These are phyloP conservation scores for Colletotrichum zoysiae DNA, from an alignment of 2,329 filamentous ascomycete genomes.

Conservation along the genomic window DNA sequence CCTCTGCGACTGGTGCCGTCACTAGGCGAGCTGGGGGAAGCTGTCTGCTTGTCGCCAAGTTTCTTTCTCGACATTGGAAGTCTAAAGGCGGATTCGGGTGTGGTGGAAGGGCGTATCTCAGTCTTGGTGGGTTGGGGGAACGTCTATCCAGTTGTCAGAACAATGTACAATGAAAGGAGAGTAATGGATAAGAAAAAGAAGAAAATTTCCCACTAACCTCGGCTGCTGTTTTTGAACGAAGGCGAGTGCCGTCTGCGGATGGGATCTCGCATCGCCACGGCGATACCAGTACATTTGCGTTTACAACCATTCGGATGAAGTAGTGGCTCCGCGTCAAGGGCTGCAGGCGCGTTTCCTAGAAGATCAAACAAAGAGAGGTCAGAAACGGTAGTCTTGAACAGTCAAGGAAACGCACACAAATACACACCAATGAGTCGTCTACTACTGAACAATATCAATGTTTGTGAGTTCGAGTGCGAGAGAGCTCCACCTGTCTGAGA, in stretches of 20 bases:
- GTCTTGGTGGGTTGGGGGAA: background rate
- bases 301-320: background rate
- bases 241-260: background rate
- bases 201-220: background rate
- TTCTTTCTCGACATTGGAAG: slow-evolving; percentile 20
- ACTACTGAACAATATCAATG: background rate
- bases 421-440: background rate
- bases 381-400: background rate
- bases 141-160: slow-evolving; percentile 6
- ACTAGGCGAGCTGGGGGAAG: background rate
- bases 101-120: background rate
- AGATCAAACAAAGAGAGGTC: background rate
- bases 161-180: background rate
- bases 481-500: background rate
- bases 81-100: background rate
- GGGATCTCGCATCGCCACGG: slow-evolving; percentile 2
- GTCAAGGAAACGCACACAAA: background rate
- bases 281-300: background rate
- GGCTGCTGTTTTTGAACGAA: background rate
- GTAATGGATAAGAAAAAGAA: background rate
- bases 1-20: slow-evolving; percentile 2
- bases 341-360: background rate
- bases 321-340: background rate
- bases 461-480: background rate
- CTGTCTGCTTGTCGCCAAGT: background rate